phyloP scores from a whole-genome alignment of 257 asterid genomes.

The Pogostemon cablin region DNA sequence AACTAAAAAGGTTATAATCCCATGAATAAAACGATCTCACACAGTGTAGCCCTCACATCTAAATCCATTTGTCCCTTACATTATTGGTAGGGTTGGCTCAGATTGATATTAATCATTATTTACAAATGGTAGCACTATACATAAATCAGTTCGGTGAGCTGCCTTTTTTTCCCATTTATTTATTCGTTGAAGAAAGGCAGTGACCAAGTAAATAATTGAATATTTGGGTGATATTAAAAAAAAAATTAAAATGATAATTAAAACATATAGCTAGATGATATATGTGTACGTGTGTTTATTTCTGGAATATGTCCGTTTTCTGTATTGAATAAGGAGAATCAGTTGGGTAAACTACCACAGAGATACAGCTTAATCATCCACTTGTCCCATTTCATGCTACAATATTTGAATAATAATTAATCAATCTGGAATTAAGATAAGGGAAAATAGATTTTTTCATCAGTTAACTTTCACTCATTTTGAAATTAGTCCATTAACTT shows the following conservation, averaged over 20 bases:
- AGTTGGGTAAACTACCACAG: slow-evolving; percentile 39
- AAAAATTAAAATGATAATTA: background rate
- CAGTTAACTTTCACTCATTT: too few relatives aligned
- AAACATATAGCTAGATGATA: too few relatives aligned
- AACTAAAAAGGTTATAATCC: too few relatives aligned
- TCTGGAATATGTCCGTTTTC: background rate
- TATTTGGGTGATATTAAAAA: background rate
- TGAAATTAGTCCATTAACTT: too few relatives aligned
- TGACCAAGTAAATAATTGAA: background rate
- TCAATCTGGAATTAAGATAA: background rate
- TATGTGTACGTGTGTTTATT: background rate
- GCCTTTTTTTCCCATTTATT: slow-evolving; percentile 19
- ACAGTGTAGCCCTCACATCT: too few relatives aligned
- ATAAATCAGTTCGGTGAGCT: slow-evolving; percentile 36
- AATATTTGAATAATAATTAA: background rate
- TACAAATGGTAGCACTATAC: background rate
- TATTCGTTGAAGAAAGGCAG: background rate
- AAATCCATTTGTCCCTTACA: too few relatives aligned
- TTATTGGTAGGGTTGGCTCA: slow-evolving; percentile 24
- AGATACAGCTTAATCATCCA: background rate
- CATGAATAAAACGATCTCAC: too few relatives aligned
- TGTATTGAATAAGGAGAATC: background rate
- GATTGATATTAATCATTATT: slow-evolving; percentile 13
- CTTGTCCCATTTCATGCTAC: background rate
- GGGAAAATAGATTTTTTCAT: too few relatives aligned